Evolutionary conservation across 495 filamentous ascomycete genomes (phyloP).

Genomic region (Talaromyces wortmannii): DNA sequence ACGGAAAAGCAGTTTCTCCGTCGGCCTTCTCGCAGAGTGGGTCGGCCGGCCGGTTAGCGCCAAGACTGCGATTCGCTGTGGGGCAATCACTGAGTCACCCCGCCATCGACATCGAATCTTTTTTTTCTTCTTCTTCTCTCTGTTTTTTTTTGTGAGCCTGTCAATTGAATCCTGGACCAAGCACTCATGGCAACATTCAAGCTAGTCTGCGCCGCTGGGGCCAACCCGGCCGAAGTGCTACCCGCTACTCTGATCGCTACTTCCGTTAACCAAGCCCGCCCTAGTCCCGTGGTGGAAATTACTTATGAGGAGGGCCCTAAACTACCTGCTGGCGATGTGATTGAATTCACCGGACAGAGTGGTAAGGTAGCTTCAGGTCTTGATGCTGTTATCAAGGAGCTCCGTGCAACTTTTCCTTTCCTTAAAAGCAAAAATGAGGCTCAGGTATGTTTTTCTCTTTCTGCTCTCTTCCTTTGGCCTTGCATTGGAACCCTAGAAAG

Average conservation of each 20-base stretch:
- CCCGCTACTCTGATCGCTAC: slow-evolving; percentile 43
- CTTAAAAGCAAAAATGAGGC: slow-evolving; percentile 39
- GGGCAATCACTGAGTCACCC: slow-evolving; percentile 2
- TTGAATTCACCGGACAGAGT: slow-evolving; percentile 27
- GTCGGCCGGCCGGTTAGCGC: neutral
- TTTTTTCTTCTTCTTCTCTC: neutral
- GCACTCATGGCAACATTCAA: slow-evolving; percentile 11
- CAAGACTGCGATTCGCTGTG: neutral
- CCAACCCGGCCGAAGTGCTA: slow-evolving; percentile 47
- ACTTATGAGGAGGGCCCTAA: slow-evolving; percentile 39
- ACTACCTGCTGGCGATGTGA: slow-evolving; percentile 32
- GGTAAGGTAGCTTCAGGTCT: slow-evolving; percentile 27
- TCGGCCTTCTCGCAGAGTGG: neutral
- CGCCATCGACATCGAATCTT: neutral
- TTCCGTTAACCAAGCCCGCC: slow-evolving; percentile 40
- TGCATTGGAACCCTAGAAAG: too few species aligned
- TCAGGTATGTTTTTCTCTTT: slow-evolving; percentile 17
- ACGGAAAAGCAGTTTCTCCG: neutral
- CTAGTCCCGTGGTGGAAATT: slow-evolving; percentile 36
- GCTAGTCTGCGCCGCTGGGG: slow-evolving; percentile 54
- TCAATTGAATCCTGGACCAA: neutral
- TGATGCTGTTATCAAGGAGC: slow-evolving; percentile 27
- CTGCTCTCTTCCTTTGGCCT: neutral
- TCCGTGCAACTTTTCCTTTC: slow-evolving; percentile 33
- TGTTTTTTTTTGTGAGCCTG: neutral